phyloP scores from a whole-genome alignment of 805 yeast genomes.

The Wickerhamiella galacta region DNA sequence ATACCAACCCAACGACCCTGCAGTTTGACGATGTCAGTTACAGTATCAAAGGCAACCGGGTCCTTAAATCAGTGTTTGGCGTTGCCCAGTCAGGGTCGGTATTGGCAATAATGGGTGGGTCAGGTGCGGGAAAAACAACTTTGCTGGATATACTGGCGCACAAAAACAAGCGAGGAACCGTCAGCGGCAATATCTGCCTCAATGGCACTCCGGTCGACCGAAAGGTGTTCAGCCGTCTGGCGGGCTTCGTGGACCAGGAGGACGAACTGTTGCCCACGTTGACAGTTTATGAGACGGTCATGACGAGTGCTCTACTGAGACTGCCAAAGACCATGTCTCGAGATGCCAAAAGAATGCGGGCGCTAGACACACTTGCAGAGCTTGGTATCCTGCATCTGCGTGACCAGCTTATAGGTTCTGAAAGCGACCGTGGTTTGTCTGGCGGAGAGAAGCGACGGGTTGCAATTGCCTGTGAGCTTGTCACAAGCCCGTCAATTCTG shows the following conservation, averaged over 20 bases:
- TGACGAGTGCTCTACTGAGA: constrained; percentile 77
- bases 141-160: constrained; percentile 79
- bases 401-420: constrained; percentile 77
- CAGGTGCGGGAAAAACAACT: constrained; percentile 97
- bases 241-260: constrained; percentile 95
- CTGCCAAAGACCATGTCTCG: constrained; percentile 69
- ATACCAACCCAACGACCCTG: constrained; percentile 43
- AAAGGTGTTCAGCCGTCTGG: constrained; percentile 36
- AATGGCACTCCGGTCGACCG: constrained; percentile 38
- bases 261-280: constrained; percentile 79
- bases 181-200: constrained; percentile 50
- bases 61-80: constrained; percentile 56
- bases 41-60: constrained; percentile 32
- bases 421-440: constrained; percentile 77
- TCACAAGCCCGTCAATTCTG: constrained; percentile 69
- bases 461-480: constrained; percentile 84
- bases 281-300: constrained; percentile 89
- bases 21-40: constrained; percentile 63
- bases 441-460: constrained; percentile 90
- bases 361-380: constrained; percentile 69
- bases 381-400: constrained; percentile 68
- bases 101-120: constrained; percentile 94
- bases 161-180: constrained; percentile 61
- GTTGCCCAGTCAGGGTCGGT: constrained; percentile 74
- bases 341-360: constrained; percentile 58